Conservation (phyloP, 1,284 basidiomycete species). For the Tilletia walkeri region DNA sequence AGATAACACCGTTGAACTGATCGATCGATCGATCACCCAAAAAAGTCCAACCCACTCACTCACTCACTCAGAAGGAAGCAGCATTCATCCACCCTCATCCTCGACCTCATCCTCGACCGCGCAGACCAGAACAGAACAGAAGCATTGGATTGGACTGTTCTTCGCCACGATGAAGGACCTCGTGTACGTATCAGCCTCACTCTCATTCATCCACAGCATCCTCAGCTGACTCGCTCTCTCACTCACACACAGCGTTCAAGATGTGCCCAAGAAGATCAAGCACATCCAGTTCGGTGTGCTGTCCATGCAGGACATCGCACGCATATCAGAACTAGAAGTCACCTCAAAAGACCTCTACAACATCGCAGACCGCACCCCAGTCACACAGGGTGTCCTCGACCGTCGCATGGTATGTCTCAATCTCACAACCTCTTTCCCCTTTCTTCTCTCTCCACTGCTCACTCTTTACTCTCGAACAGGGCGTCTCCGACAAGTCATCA, state of each 20-base stretch:
- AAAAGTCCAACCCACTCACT: too few species aligned
- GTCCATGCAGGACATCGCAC: conserved; percentile 55
- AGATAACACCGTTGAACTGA: too few species aligned
- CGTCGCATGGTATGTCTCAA: conserved; percentile 35
- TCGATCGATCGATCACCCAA: too few species aligned
- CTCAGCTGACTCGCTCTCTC: neutral
- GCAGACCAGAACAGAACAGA: neutral
- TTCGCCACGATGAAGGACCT: conserved; percentile 48
- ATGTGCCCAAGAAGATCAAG: conserved; percentile 52
- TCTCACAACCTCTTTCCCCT: neutral
- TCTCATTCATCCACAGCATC: neutral
- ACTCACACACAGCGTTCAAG: neutral
- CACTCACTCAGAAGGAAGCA: too few species aligned
- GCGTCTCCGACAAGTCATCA: conserved; percentile 87
- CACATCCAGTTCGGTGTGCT: conserved; percentile 56
- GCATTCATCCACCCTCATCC: too few species aligned
- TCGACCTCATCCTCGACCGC: too few species aligned
- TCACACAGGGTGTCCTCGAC: conserved; percentile 50
- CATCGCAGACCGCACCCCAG: conserved; percentile 44
- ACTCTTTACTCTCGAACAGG: conserved; percentile 61
- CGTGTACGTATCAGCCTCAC: conserved; percentile 29
- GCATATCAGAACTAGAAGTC: conserved; percentile 54
- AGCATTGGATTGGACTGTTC: neutral
- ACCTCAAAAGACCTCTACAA: conserved; percentile 51
- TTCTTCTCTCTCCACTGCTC: neutral